phyloP scores from a whole-genome alignment of 805 yeast species.

The Maudiozyma barnettii region DNA sequence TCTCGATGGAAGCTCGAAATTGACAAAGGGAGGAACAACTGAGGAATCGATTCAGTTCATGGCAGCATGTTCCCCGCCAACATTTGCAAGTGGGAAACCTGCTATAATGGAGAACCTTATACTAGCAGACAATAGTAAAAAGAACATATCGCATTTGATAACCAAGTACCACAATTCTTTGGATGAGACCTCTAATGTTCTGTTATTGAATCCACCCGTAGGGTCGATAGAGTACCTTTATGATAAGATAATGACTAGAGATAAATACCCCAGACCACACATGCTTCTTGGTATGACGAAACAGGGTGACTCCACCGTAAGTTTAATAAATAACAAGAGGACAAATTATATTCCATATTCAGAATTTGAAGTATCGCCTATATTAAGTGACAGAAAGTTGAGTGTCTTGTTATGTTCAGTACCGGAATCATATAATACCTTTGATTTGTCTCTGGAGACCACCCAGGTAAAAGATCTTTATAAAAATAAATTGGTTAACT shows the following conservation, averaged over 20 bases:
- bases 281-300: constrained; percentile 42
- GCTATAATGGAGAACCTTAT: constrained; percentile 42
- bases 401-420: constrained; percentile 7
- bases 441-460: constrained; percentile 6
- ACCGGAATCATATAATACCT: constrained; percentile 8
- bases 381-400: not conserved
- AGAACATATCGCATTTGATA: constrained; percentile 45
- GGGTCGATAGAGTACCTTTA: constrained; percentile 47
- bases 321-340: not conserved
- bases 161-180: constrained; percentile 37
- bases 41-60: constrained; percentile 14
- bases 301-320: not conserved
- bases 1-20: constrained; percentile 32
- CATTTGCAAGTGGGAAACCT: constrained; percentile 22
- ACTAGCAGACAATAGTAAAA: constrained; percentile 50
- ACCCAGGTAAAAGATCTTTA: not conserved
- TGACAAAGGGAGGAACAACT: constrained; percentile 14
- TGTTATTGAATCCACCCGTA: constrained; percentile 65
- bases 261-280: constrained; percentile 38
- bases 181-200: constrained; percentile 38
- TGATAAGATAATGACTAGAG: constrained; percentile 43
- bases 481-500: constrained; percentile 4
- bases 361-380: constrained; percentile 1
- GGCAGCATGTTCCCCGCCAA: constrained; percentile 28
- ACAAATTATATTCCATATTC: not conserved